A percentile compares a stretch with the other conserved stretches of the same genome.
These are phyloP conservation scores for Didymella pinodella DNA, from an alignment of 2,329 filamentous ascomycete species.

Conservation along the genomic window DNA sequence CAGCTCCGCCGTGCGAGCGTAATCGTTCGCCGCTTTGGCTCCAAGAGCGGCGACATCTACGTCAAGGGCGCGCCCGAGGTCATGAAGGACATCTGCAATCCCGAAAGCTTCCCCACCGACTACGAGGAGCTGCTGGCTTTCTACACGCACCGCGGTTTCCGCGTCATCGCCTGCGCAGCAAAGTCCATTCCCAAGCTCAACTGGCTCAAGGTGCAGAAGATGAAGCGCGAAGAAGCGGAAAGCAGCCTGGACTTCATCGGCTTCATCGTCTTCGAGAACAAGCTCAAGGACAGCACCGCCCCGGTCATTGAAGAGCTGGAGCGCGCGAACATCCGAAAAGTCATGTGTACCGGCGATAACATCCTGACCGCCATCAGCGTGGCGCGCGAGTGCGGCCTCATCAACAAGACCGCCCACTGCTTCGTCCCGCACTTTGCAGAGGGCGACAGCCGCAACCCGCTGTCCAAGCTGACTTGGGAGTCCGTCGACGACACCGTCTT, in stretches of 20 bases:
- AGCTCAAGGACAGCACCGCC: slow-evolving; percentile 87
- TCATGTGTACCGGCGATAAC: slow-evolving; percentile 99
- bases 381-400: slow-evolving; percentile 84
- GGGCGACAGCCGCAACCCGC: slow-evolving; percentile 76
- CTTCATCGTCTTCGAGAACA: slow-evolving; percentile 99
- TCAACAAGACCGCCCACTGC: slow-evolving; percentile 83
- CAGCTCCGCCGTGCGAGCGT: slow-evolving; percentile 92
- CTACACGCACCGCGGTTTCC: slow-evolving; percentile 95
- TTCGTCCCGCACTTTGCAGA: slow-evolving; percentile 90
- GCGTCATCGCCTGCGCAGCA: slow-evolving; percentile 93
- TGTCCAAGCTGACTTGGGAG: slow-evolving; percentile 83
- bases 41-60: slow-evolving; percentile 83
- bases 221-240: slow-evolving; percentile 87
- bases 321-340: slow-evolving; percentile 81
- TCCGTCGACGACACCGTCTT: slow-evolving; percentile 88
- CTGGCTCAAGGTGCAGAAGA: slow-evolving; percentile 94
- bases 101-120: slow-evolving; percentile 83
- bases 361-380: slow-evolving; percentile 97
- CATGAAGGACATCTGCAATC: slow-evolving; percentile 89
- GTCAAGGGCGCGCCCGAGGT: slow-evolving; percentile 97
- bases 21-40: slow-evolving; percentile 86
- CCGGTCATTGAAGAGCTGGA: slow-evolving; percentile 82
- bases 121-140: slow-evolving; percentile 88
- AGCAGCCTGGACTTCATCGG: slow-evolving; percentile 85
- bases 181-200: slow-evolving; percentile 87